Conservation (phyloP, 495 filamentous ascomycete genomes). For the Friedmanniomyces simplex region DNA sequence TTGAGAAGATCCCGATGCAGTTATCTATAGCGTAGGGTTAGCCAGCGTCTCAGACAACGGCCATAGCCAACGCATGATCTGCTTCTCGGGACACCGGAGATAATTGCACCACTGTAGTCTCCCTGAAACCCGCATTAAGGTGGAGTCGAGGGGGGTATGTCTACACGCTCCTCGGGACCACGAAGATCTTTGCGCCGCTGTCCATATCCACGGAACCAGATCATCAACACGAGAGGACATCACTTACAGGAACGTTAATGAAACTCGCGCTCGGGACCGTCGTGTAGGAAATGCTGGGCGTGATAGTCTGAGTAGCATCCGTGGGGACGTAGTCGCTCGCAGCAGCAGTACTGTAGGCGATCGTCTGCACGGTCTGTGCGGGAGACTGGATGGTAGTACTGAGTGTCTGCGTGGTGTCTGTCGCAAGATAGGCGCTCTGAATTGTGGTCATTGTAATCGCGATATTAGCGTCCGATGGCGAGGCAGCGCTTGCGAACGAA, state of each 20-base stretch:
- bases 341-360: neutral
- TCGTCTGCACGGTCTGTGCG: neutral
- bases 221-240: neutral
- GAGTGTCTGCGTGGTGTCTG: neutral
- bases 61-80: too few relatives aligned
- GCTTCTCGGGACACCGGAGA: too few relatives aligned
- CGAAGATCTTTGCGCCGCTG: too few relatives aligned
- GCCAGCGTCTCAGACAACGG: too few relatives aligned
- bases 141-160: too few relatives aligned
- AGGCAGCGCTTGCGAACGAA: neutral
- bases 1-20: neutral
- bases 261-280: neutral
- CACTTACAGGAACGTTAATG: neutral
- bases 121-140: too few relatives aligned
- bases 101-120: too few relatives aligned
- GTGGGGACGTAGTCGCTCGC: neutral
- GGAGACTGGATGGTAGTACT: too few relatives aligned
- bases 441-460: neutral
- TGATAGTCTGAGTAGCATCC: constrained; percentile 1
- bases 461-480: neutral
- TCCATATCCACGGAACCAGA: too few relatives aligned
- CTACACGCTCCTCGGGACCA: too few relatives aligned
- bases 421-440: neutral
- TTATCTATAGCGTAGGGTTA: too few relatives aligned
- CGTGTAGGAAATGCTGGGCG: neutral